Percentiles rank a stretch among this genome's conserved stretches.
Conservation (phyloP, 768 basidiomycete genomes). For the Postia placenta region DNA sequence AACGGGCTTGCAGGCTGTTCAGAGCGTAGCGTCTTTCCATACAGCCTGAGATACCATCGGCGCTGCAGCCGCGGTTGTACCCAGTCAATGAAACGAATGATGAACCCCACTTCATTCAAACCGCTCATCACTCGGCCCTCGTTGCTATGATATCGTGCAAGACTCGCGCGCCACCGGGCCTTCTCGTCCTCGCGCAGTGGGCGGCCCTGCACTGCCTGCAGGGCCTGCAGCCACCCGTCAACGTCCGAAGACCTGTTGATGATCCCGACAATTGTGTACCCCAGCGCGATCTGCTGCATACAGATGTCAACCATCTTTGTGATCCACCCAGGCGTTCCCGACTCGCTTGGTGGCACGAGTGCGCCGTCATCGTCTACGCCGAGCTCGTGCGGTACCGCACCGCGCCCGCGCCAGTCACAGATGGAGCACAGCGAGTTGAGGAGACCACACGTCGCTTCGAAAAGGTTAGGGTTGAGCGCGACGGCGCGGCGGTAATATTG, state of each 20-base stretch:
- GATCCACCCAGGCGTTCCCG: constrained; percentile 27
- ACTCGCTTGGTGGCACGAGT: constrained; percentile 6
- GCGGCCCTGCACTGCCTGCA: constrained; percentile 24
- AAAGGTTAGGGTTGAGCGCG: constrained; percentile 34
- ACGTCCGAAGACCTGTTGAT: constrained; percentile 20
- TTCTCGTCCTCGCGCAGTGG: constrained; percentile 21
- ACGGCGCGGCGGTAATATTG: constrained; percentile 41
- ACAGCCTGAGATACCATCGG: constrained; percentile 33
- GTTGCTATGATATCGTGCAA: constrained; percentile 25
- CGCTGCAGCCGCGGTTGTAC: constrained; percentile 36
- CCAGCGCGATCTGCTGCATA: constrained; percentile 30
- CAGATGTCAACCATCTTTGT: constrained; percentile 30
- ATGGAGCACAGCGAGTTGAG: constrained; percentile 38
- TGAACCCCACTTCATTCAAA: constrained; percentile 36
- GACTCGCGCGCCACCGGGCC: constrained; percentile 25
- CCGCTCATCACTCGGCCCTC: constrained; percentile 14
- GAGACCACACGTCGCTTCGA: constrained; percentile 45
- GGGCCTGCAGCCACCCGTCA: constrained; percentile 32
- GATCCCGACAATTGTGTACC: constrained; percentile 24
- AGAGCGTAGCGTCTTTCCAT: constrained; percentile 24
- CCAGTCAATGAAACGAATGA: constrained; percentile 40
- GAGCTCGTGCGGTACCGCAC: constrained; percentile 22
- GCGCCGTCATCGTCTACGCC: constrained; percentile 20
- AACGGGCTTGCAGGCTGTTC: constrained; percentile 9
- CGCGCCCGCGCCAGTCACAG: constrained; percentile 40